phyloP scores from a whole-genome alignment of 768 basidiomycete species.

The Tulasnella sp. region DNA sequence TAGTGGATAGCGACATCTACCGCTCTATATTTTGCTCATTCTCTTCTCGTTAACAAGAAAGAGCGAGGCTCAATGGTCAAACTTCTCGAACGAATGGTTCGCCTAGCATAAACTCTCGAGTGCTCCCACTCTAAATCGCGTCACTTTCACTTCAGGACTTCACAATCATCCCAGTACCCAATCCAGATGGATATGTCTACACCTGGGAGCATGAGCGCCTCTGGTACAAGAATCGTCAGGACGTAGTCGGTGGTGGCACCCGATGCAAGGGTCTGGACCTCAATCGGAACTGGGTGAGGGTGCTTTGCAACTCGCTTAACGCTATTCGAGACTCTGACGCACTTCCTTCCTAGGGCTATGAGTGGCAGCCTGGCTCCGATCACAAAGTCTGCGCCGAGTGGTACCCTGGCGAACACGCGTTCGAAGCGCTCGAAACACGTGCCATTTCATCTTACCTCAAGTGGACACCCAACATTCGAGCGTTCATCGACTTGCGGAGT shows the following conservation, averaged over 20 bases:
- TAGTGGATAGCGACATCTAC: constrained; percentile 84
- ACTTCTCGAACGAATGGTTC: constrained; percentile 60
- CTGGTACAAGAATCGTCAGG: constrained; percentile 75
- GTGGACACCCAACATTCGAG: constrained; percentile 51
- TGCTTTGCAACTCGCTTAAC: background rate
- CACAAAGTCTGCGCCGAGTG: constrained; percentile 69
- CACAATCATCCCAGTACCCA: constrained; percentile 67
- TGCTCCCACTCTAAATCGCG: constrained; percentile 36
- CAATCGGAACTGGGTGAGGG: constrained; percentile 61
- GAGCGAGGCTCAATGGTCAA: constrained; percentile 52
- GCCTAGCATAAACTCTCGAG: constrained; percentile 20
- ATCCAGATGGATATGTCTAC: constrained; percentile 75
- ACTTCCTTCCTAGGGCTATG: constrained; percentile 59
- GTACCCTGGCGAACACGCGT: constrained; percentile 74
- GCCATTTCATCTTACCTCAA: constrained; percentile 72
- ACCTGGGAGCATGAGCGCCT: constrained; percentile 72
- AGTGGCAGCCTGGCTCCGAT: constrained; percentile 52
- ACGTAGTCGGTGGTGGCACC: constrained; percentile 50
- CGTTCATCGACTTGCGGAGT: constrained; percentile 75
- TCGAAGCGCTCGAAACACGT: constrained; percentile 76
- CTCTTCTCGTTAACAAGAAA: constrained; percentile 57
- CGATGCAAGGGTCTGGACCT: constrained; percentile 75
- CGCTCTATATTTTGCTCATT: constrained; percentile 71
- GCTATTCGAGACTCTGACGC: constrained; percentile 7
- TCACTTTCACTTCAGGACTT: constrained; percentile 52